Evolutionary conservation across 2,329 filamentous ascomycete species (phyloP), one percentile per base, ranked within the genome.

Genomic region (Nemania diffusa): DNA sequence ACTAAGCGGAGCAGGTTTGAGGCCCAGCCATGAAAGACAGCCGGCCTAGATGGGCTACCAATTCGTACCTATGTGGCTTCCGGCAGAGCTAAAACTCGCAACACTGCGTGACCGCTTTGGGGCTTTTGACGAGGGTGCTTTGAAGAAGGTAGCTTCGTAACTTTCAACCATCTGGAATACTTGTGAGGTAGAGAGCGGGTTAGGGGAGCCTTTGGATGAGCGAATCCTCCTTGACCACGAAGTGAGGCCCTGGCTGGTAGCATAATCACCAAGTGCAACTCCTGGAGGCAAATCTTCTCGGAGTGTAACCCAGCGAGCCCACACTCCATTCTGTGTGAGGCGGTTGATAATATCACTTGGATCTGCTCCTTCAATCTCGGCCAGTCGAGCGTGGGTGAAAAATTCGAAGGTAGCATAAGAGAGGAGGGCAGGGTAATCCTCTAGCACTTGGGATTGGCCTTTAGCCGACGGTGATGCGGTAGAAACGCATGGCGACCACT

Each of bases 201-300:
- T n/a, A n/a, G n/a, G n/a, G n/a, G n/a, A n/a, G n/a, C n/a, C n/a
- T n/a, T n/a, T n/a, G n/a, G n/a, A n/a, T n/a, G n/a, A n/a, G n/a
- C n/a, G n/a, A n/a, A n/a, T n/a, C n/a, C n/a, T n/a, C n/a, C n/a
- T n/a, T n/a, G n/a, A n/a, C n/a, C n/a, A n/a, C n/a, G n/a, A n/a
- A n/a, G n/a, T n/a, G n/a, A n/a, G n/a, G n/a, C n/a, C n/a, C n/a
- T n/a, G n/a, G n/a, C n/a, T n/a, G n/a, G n/a, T n/a, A n/a, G n/a
- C n/a, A n/a, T n/a, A n/a, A n/a, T n/a, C n/a, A n/a, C n/a, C n/a
- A n/a, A n/a, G n/a, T n/a, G n/a, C n/a, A n/a, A n/a, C n/a, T n/a
- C n/a, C n/a, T n/a, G n/a, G 46, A 50, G 24, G 46, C 46, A 50
- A 22, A 55, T 55, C 51, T 55, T 55, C 51, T 15, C 51, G 15